Evolutionary conservation across 1,284 basidiomycete species (phyloP), one percentile per base, ranked within the genome.

Genomic region (Cryptococcus sp.): DNA sequence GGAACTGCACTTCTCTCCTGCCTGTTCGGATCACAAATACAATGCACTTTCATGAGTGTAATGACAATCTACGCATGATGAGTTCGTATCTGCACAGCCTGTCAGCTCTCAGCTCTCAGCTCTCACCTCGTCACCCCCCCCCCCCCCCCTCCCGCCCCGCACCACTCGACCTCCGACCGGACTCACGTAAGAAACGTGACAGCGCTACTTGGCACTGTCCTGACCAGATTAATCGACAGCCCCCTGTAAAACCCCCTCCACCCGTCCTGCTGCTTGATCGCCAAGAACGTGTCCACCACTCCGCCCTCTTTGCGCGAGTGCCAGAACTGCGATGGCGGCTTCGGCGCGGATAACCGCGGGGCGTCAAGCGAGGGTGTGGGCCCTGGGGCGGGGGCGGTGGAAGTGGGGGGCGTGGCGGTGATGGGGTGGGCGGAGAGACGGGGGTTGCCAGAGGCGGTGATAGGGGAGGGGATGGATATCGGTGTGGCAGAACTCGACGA

Each of bases 121-220:
- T 39, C n/a, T 5, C 11, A 55, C 24, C 11, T 21, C 21, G 44
- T 21, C 11, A 15, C 20, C 20, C 12, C 12, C 44, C 44, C 11
- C n/a, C 28, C 36, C 18, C 9, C 50, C n/a, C n/a, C n/a, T n/a
- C n/a, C n/a, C n/a, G n/a, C n/a, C n/a, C n/a, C n/a, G n/a, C n/a
- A n/a, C n/a, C n/a, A n/a, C n/a, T n/a, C n/a, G n/a, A n/a, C n/a
- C 28, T 4, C 3, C n/a, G 49, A 24, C n/a, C 13, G 35, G 0
- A 87, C 91, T 78, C 79, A 95, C 89, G 92, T 91, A 72, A 96
- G 79, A 83, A 96, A 88, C 35, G 93, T 96, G 62, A 96, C 88
- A 1, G 91, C 92, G 67, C 88, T 91, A 72, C 91, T 92, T 16
- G 93, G 93, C 57, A 97, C 92, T 1, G 93, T 96, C 59, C 94